Evolutionary conservation across 176 grass and related monocot species (phyloP).

Genomic region (Eragrostis curvula): DNA sequence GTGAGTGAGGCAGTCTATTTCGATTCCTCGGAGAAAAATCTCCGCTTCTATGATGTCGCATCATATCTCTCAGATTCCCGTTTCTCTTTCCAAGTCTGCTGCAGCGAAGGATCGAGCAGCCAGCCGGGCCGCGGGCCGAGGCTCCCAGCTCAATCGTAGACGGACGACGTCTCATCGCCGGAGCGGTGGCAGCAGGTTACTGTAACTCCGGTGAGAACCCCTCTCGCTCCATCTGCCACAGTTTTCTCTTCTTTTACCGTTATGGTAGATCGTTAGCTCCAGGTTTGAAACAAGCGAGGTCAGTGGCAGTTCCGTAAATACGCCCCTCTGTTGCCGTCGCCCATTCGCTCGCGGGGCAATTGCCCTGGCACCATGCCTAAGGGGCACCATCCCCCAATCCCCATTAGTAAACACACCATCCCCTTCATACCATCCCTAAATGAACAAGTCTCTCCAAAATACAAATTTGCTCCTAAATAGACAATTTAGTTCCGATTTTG

Average conservation of each 20-base stretch:
- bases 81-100: neutral
- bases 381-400: no score
- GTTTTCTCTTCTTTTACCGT: neutral
- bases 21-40: neutral
- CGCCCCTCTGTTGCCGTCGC: neutral
- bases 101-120: neutral
- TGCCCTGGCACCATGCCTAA: no score
- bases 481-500: no score
- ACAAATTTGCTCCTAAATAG: no score
- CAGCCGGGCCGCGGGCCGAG: neutral
- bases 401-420: no score
- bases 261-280: neutral
- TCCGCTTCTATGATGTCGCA: neutral
- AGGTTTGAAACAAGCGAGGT: neutral
- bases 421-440: no score
- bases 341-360: no score
- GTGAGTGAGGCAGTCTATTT: neutral
- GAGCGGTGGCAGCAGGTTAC: neutral
- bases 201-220: conserved; percentile 20
- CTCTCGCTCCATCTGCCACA: no score
- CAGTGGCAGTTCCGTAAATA: conserved; percentile 33
- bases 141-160: neutral
- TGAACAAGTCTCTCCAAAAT: no score
- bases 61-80: neutral
- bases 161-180: neutral